A percentile compares a stretch with the other conserved stretches of the same genome.
Evolutionary conservation across 1,284 basidiomycete species (phyloP).

Genomic region (Rhizoctonia solani): DNA sequence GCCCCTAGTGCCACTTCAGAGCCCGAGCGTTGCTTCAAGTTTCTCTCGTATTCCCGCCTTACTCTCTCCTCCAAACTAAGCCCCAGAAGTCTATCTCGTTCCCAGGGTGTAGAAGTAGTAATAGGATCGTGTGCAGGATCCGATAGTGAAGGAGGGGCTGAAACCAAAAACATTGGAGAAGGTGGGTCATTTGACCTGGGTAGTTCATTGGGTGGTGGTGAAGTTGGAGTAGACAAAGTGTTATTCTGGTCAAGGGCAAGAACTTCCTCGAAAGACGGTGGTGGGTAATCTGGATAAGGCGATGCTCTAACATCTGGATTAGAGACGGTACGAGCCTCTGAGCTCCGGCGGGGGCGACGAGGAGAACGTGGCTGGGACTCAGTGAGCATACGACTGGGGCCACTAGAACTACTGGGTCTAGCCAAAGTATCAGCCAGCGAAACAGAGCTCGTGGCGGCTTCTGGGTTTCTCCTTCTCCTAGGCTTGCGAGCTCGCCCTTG

Average conservation of each 20-base stretch:
- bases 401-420: background rate
- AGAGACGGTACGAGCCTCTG: conserved; percentile 9
- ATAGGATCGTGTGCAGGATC: background rate
- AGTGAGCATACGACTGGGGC: background rate
- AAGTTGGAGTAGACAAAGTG: background rate
- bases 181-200: background rate
- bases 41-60: conserved; percentile 22
- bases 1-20: too few relatives aligned
- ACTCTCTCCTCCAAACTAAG: conserved; percentile 27
- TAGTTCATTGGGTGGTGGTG: too few relatives aligned
- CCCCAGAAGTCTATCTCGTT: conserved; percentile 22
- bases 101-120: conserved; percentile 13
- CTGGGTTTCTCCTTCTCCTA: conserved; percentile 13
- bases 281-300: conserved; percentile 27
- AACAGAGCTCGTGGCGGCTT: conserved; percentile 1
- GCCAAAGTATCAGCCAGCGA: conserved; percentile 1
- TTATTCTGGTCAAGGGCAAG: conserved; percentile 13
- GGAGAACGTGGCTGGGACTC: conserved; percentile 1
- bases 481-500: conserved; percentile 30
- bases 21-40: too few relatives aligned
- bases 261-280: conserved; percentile 30
- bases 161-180: background rate
- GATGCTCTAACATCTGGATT: conserved; percentile 5
- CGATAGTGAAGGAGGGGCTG: background rate
- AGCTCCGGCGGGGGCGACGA: conserved; percentile 20